These are phyloP conservation scores for Diaporthe sp. DNA, from an alignment of 2,329 filamentous ascomycete genomes.

Conservation along the genomic window DNA sequence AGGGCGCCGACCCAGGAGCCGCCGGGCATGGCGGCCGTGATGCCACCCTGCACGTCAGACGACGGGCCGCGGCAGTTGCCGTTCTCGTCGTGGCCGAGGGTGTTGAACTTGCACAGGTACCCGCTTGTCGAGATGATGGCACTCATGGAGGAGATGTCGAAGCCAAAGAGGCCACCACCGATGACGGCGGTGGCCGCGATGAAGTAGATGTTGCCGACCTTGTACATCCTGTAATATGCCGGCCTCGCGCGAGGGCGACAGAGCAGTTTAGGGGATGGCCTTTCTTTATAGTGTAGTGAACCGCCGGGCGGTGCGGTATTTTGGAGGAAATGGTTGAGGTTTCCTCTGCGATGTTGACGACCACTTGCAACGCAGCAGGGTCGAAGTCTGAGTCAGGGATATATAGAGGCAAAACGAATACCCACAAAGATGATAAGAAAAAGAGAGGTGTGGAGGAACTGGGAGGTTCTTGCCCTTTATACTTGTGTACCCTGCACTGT, in stretches of 20 bases:
- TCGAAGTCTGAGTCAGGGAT: background rate
- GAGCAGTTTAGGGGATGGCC: background rate
- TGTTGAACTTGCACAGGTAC: conserved; percentile 56
- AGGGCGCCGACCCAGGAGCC: conserved; percentile 76
- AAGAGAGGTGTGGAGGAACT: background rate
- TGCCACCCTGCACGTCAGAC: conserved; percentile 66
- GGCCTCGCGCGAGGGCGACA: background rate
- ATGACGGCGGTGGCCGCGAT: conserved; percentile 56
- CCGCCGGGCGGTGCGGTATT: background rate
- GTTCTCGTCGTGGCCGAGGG: conserved; percentile 47
- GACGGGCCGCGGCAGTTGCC: conserved; percentile 62
- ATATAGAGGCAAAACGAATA: background rate
- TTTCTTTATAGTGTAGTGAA: background rate
- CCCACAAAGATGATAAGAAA: background rate
- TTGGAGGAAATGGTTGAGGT: background rate
- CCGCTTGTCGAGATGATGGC: conserved; percentile 54
- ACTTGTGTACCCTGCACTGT: conserved; percentile 13
- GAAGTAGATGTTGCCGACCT: conserved; percentile 53
- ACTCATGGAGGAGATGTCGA: conserved; percentile 51
- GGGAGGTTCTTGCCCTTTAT: conserved; percentile 30
- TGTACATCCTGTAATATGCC: conserved; percentile 14
- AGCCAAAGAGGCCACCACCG: conserved; percentile 39
- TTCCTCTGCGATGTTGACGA: conserved; percentile 4
- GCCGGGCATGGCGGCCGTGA: conserved; percentile 77
- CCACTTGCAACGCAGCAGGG: background rate